These are phyloP conservation scores for Rhododendron ovatum DNA, from an alignment of 148 eudicot species.

Conservation along the genomic window DNA sequence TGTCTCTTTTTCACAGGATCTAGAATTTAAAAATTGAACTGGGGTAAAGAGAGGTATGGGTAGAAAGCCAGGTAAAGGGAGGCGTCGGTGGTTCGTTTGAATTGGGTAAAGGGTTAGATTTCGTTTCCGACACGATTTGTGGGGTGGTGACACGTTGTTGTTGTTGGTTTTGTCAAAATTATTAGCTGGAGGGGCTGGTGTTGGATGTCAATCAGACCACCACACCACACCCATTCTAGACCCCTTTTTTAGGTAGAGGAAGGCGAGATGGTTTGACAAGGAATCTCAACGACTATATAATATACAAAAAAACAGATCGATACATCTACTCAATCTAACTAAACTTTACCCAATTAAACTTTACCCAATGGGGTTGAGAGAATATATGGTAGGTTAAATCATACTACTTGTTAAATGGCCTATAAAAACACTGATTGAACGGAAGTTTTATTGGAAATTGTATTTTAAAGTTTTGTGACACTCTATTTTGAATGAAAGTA, in stretches of 20 bases:
- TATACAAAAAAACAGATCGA: background rate
- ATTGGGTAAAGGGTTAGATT: background rate
- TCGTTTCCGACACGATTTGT: background rate
- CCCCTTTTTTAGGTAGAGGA: background rate
- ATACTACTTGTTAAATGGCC: no score
- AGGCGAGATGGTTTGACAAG: constrained; percentile 2
- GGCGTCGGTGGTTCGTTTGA: background rate
- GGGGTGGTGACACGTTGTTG: constrained; percentile 7
- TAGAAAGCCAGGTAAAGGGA: background rate
- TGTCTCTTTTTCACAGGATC: no score
- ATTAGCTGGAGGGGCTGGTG: background rate
- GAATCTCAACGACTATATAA: background rate
- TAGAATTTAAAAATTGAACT: no score
- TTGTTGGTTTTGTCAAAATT: background rate
- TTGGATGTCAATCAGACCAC: background rate
- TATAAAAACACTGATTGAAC: no score
- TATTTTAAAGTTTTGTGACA: no score
- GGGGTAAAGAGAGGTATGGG: no score
- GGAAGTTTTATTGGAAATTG: no score
- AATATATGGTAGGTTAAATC: no score
- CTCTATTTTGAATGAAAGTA: no score
- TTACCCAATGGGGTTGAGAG: no score
- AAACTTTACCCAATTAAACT: no score
- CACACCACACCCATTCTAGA: background rate
- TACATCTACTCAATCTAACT: background rate